Base-by-base conservation (phyloP, 345 rosid genomes). In the Corymbia maculata region DNA sequence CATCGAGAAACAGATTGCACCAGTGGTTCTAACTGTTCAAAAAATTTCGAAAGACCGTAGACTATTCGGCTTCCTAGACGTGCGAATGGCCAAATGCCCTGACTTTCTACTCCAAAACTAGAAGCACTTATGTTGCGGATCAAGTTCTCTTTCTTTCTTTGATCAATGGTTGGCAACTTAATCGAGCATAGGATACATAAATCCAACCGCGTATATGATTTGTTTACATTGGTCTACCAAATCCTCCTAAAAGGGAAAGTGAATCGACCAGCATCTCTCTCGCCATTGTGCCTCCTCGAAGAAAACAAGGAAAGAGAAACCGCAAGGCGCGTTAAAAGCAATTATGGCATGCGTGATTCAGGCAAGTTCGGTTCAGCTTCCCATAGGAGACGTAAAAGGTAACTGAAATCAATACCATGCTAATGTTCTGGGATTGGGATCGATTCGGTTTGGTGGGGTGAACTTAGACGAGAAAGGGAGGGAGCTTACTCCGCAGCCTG, bases 401-500 rank as follows among this genome's bases (percentile, higher is more conserved):
- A 42, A 19, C 42, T 6, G 11, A 44, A 19, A 42, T 42, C 6
- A 42, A 5, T 19, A 19, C 84, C 28, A 24, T 22, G 49, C 47
- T 49, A 75, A 42, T 75, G 12, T 75, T 75, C 84, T 42, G 84
- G 84, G 84, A 42, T 75, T 42, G 28, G 49, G 49, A 19, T 75
- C 19, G 82, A 75, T 42, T 75, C 42, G 82, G 84, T 42, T 42
- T 6, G 9, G 47, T 17, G 68, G 24, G 42, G 51, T 42, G 49
- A 75, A 75, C 84, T 19, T 75, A 22, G 84, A 75, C 84, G 22
- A 22, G 24, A 75, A 75, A 11, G 44, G 42, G 57, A 79, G 55
- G 9, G 17, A 57, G 86, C 94, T 24, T 93, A 95, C 97, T 91
- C 96, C 97, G 88, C 97, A 95, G 6, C 97, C 97, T 6, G 97